Conservation (phyloP, 2,329 filamentous ascomycete genomes). For the Fusarium sp. region DNA sequence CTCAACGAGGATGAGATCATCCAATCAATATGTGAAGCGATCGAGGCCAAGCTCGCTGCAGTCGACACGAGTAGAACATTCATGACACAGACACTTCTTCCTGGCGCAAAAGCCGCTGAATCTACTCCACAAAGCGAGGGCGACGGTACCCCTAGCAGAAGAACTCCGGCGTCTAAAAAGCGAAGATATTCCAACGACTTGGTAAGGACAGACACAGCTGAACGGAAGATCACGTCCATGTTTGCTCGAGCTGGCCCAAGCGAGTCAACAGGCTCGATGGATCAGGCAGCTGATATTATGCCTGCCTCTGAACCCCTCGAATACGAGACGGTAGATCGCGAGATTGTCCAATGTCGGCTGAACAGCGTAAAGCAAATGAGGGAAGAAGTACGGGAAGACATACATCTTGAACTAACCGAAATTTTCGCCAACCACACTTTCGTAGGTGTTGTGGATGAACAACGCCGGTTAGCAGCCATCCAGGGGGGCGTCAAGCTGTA, state of each 20-base stretch:
- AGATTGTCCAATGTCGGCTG: slow-evolving; percentile 77
- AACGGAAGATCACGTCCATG: slow-evolving; percentile 98
- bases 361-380: slow-evolving; percentile 89
- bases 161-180: slow-evolving; percentile 54
- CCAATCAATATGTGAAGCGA: slow-evolving; percentile 82
- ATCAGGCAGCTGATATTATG: slow-evolving; percentile 51
- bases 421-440: slow-evolving; percentile 91
- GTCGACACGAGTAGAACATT: slow-evolving; percentile 96
- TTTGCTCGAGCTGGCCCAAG: slow-evolving; percentile 67
- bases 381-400: slow-evolving; percentile 79
- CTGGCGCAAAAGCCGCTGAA: slow-evolving; percentile 63
- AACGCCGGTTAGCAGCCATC: slow-evolving; percentile 87
- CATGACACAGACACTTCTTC: slow-evolving; percentile 90
- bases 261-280: slow-evolving; percentile 33
- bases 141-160: slow-evolving; percentile 49
- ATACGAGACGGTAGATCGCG: slow-evolving; percentile 79
- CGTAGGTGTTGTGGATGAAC: slow-evolving; percentile 90
- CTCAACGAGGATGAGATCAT: slow-evolving; percentile 97
- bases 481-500: slow-evolving; percentile 93
- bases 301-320: slow-evolving; percentile 64
- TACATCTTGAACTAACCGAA: slow-evolving; percentile 88
- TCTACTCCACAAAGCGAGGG: slow-evolving; percentile 44
- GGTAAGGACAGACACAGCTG: slow-evolving; percentile 86
- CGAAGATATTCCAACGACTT: slow-evolving; percentile 75
- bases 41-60: slow-evolving; percentile 80